These are phyloP conservation scores for Lachnellula suecica DNA, from an alignment of 2,329 filamentous ascomycete genomes.

Conservation along the genomic window DNA sequence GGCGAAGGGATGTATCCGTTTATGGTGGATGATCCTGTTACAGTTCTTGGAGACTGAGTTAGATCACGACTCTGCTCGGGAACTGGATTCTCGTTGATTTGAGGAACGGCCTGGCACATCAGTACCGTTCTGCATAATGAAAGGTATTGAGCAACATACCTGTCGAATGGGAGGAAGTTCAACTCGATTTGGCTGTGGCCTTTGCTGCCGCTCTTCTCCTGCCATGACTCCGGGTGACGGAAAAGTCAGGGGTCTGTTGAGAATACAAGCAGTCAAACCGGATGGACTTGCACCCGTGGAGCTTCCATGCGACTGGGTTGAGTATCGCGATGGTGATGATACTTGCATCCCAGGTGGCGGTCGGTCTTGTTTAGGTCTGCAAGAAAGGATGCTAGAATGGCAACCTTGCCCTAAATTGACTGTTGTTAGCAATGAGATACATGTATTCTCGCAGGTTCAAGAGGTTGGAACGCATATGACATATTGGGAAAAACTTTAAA, in stretches of 20 bases:
- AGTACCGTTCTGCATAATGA: slow-evolving; percentile 2
- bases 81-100: slow-evolving; percentile 8
- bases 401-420: slow-evolving; percentile 5
- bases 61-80: slow-evolving; percentile 8
- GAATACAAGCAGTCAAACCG: too few relatives aligned
- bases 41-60: slow-evolving; percentile 8
- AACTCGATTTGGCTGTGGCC: slow-evolving; percentile 11
- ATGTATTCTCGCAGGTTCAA: neutral
- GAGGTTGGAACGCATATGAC: neutral
- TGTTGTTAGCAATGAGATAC: slow-evolving; percentile 15
- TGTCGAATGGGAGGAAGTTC: slow-evolving; percentile 24
- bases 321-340: slow-evolving; percentile 12
- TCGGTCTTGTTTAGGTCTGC: neutral
- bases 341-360: slow-evolving; percentile 17
- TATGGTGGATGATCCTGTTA: neutral
- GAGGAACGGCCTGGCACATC: slow-evolving; percentile 15
- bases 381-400: slow-evolving; percentile 6
- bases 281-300: neutral
- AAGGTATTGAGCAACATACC: too few relatives aligned
- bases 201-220: slow-evolving; percentile 10
- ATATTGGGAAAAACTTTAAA: neutral
- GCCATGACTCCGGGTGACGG: slow-evolving; percentile 11
- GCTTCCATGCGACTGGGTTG: slow-evolving; percentile 6
- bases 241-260: slow-evolving; percentile 6
- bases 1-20: slow-evolving; percentile 7